Evolutionary conservation across 192 early-diverging fungal species (phyloP).

Genomic region (Lobosporangium transversale): DNA sequence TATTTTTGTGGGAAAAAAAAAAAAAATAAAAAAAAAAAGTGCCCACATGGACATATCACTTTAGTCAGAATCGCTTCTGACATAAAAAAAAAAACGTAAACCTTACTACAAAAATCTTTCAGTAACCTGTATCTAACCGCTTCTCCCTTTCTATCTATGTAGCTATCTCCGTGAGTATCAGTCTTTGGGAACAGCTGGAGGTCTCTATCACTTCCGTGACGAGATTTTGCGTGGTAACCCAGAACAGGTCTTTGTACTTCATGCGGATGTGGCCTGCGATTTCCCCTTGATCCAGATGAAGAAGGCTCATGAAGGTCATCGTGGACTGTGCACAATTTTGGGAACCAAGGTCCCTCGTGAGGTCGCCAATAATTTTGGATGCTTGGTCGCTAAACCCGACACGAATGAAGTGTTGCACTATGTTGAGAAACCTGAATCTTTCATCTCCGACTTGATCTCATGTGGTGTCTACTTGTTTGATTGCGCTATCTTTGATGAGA

Average conservation of each 20-base stretch:
- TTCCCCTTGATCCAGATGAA: slow-evolving; percentile 93
- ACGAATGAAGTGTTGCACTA: slow-evolving; percentile 95
- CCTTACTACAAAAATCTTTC: not conserved
- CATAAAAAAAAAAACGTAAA: no score
- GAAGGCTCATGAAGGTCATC: slow-evolving; percentile 82
- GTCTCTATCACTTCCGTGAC: slow-evolving; percentile 98
- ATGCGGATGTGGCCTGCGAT: slow-evolving; percentile 95
- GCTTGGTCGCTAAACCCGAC: slow-evolving; percentile 88
- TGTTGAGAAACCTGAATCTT: slow-evolving; percentile 97
- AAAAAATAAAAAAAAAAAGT: slow-evolving; percentile 2
- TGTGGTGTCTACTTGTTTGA: slow-evolving; percentile 97
- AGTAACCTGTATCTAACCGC: not conserved
- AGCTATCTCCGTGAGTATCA: slow-evolving; percentile 99
- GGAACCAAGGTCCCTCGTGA: slow-evolving; percentile 85
- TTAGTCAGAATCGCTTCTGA: slow-evolving; percentile 1
- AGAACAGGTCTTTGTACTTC: slow-evolving; percentile 94
- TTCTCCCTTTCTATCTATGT: not conserved
- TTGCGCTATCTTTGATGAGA: slow-evolving; percentile 85
- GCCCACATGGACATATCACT: slow-evolving; percentile 5
- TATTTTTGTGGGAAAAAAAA: slow-evolving; percentile 15
- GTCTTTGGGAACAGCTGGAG: slow-evolving; percentile 95
- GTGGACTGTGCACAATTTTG: slow-evolving; percentile 89
- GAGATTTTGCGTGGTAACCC: slow-evolving; percentile 93
- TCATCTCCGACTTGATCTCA: slow-evolving; percentile 93
- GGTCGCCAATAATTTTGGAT: slow-evolving; percentile 89